Base-by-base conservation (phyloP, 2,329 filamentous ascomycete genomes). In the Fusarium hainanense region DNA sequence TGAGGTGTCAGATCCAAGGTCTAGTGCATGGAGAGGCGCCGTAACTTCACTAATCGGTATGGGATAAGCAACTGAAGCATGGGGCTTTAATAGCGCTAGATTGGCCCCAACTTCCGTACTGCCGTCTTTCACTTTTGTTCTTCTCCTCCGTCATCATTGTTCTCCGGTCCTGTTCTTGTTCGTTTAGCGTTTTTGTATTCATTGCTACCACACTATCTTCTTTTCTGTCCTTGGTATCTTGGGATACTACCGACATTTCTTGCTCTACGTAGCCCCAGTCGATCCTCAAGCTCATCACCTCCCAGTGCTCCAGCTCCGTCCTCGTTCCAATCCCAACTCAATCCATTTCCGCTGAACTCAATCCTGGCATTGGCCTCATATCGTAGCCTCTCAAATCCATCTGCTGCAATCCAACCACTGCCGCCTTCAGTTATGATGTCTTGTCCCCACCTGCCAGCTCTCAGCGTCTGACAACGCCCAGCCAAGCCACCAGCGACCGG, bases 211-310 rank as follows among this genome's bases (percentile, higher is more conserved):
- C 5, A 18, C 8, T 34, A 18, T 3, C 0, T 34, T 6, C 1
- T 10, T 10, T 5, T 34, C 5, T 34, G 16, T 34, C 5, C 32
- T 34, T 10, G 2, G 5, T 1, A 1, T 5, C 27, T 28, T 28
- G 27, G 10, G 3, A 5, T 28, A 11, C 16, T 37, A 11, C 16
- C 32, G 32, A 6, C 5, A 11, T 37, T 5, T n/a, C 16, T n/a
- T 37, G 32, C 0, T 11, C 32, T n/a, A 5, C 16, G 6, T 10
- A 11, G 9, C 32, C 9, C 2, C 0, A 9, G 32, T 10, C 10
- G 16, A 18, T 10, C 32, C 4, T 34, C 9, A 11, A 18, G 16
- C 16, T 34, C 32, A 34, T 18, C 8, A 18, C 8, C 32, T 6
- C 16, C 5, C 9, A 34, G 16, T 34, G 16, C 16, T 34, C 32